A percentile compares a stretch with the other conserved stretches of the same genome.
Conservation (phyloP, 306 rosid genomes). For the Acmispon strigosus region DNA sequence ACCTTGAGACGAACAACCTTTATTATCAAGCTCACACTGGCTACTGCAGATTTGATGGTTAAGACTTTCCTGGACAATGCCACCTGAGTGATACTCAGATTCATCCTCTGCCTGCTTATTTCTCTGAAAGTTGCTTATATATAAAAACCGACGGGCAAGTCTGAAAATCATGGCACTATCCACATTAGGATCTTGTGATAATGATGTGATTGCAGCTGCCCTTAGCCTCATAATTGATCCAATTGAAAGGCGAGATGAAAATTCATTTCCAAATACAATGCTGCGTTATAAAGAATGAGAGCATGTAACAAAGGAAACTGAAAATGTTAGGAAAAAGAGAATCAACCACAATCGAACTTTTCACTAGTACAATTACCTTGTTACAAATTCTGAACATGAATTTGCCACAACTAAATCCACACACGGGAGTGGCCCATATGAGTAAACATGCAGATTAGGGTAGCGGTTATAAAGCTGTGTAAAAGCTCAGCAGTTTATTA, state of each 20-base stretch:
- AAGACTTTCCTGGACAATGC: conserved; percentile 14
- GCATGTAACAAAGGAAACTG: conserved; percentile 5
- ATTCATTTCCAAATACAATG: conserved; percentile 69
- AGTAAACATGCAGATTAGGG: conserved; percentile 75
- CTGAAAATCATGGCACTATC: conserved; percentile 50
- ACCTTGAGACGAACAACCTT: conserved; percentile 29
- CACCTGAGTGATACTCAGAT: conserved; percentile 26
- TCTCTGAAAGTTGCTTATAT: conserved; percentile 37
- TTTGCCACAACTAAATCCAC: conserved; percentile 70
- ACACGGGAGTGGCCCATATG: conserved; percentile 94
- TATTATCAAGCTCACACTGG: conserved; percentile 34
- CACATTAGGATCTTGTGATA: conserved; percentile 60
- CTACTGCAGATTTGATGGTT: conserved; percentile 21
- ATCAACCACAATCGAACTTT: neutral
- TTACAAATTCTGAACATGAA: conserved; percentile 77
- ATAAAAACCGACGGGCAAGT: conserved; percentile 60
- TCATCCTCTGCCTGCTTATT: conserved; percentile 33
- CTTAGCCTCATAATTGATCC: conserved; percentile 78
- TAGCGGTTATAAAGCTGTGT: conserved; percentile 58
- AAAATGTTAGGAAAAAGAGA: conserved; percentile 1
- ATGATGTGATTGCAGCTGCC: conserved; percentile 75
- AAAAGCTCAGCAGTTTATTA: conserved; percentile 19
- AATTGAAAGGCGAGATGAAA: conserved; percentile 77
- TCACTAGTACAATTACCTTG: conserved; percentile 48
- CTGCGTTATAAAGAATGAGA: conserved; percentile 44